Evolutionary conservation across 371 early-diverging fungal species (phyloP), one percentile per base, ranked within the genome.

Genomic region (Mucor ambiguus): DNA sequence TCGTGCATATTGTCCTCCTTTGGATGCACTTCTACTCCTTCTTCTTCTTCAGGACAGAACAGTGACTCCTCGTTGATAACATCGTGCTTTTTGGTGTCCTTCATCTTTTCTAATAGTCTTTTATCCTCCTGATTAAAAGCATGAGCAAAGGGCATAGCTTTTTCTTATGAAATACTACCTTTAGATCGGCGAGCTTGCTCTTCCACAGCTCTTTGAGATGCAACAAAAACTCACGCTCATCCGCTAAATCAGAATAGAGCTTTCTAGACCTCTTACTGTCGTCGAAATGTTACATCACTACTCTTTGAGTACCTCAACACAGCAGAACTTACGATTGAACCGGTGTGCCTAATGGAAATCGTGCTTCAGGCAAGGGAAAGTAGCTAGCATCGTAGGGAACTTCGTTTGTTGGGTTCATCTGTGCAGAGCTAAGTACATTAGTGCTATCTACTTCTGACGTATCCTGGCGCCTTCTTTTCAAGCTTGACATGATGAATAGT

Each of bases 21-120:
- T 3, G 49, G 54, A 4, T 35, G 18, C n/a, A 18, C 30, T 12
- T 58, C 32, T 35, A n/a, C 8, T 7, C 18, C 30, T 12, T 58
- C 32, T 35, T 28, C 8, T 7, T 37, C 35, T 38, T 60, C 66
- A 8, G 58, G 29, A 10, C n/a, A 6, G 46, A 67, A 71, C 20
- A 71, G 20, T 16, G 67, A 61, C 6, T 26, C 24, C 14, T 60
- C 24, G n/a, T n/a, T 52, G 8, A 35, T 4, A 0, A 60, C 11
- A 14, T 71, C 60, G 9, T 38, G n/a, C 12, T 67, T 29, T 52
- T 28, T 43, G 0, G 64, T 8, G 8, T 37, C 26, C 24, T 60
- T 62, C 71, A 71, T 71, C 60, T n/a, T 66, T 9, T 56, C 10
- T n/a, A 71, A 54, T 9, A 63, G 54, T 24, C 41, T 52, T 1